Evolutionary conservation across 2,329 filamentous ascomycete genomes (phyloP).

Genomic region (Trichoderma oligosporum): DNA sequence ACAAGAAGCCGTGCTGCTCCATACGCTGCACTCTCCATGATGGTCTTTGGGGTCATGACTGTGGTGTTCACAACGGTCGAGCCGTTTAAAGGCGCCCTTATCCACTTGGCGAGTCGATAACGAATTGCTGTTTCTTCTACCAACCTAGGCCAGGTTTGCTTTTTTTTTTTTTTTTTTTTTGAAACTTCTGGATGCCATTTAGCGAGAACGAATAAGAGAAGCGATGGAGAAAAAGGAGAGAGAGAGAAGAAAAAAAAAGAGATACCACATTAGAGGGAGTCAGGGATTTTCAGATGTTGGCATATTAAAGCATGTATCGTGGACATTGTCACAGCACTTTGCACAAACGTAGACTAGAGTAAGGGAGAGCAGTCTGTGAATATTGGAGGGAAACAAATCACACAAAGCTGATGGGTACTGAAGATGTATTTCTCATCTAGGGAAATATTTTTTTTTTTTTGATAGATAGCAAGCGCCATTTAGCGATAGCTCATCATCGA

Average conservation of each 20-base stretch:
- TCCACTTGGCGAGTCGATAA: conserved; percentile 30
- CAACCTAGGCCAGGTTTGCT: neutral
- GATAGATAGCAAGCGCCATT: neutral
- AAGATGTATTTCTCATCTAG: neutral
- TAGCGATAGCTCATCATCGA: neutral
- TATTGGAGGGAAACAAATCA: neutral
- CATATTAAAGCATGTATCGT: neutral
- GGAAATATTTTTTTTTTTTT: too few relatives aligned
- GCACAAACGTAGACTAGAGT: conserved; percentile 3
- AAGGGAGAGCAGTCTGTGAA: neutral
- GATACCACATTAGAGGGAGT: neutral
- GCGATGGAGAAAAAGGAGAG: neutral
- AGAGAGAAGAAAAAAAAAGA: neutral
- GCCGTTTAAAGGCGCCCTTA: conserved; percentile 41
- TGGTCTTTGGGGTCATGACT: conserved; percentile 53
- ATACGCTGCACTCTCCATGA: conserved; percentile 56
- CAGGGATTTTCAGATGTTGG: neutral
- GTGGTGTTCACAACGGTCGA: conserved; percentile 51
- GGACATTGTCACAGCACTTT: neutral
- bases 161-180: neutral
- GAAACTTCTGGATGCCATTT: neutral
- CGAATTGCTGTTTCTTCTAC: neutral
- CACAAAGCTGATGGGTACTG: neutral
- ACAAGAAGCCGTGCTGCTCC: conserved; percentile 50
- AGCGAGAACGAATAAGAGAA: neutral